Evolutionary conservation across 2,329 filamentous ascomycete genomes (phyloP).

Genomic region (Pyrenophora seminiperda): DNA sequence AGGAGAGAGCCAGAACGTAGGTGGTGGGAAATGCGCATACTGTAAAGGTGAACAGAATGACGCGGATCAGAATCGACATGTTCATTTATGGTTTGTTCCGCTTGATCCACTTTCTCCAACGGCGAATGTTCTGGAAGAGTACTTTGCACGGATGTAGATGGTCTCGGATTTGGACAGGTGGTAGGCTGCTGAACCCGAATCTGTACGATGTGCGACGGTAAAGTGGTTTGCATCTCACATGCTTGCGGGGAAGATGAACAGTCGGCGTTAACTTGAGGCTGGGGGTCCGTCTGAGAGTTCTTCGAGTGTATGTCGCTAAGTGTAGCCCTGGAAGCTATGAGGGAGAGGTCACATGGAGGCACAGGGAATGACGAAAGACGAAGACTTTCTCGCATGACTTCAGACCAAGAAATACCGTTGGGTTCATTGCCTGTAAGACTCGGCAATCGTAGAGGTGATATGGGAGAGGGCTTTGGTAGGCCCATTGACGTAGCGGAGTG

Average conservation of each 20-base stretch:
- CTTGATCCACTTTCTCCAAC: not conserved
- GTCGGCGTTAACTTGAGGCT: not conserved
- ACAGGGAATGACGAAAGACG: constrained; percentile 36
- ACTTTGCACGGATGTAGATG: constrained; percentile 21
- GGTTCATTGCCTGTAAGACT: constrained; percentile 32
- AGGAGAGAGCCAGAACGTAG: constrained; percentile 50
- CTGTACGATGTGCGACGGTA: constrained; percentile 14
- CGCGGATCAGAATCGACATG: constrained; percentile 25
- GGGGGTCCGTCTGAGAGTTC: not conserved
- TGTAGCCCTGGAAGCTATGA: constrained; percentile 17
- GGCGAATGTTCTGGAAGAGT: constrained; percentile 15
- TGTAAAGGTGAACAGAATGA: constrained; percentile 49
- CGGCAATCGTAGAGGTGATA: constrained; percentile 37
- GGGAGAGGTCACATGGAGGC: constrained; percentile 20
- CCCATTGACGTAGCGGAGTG: constrained; percentile 39
- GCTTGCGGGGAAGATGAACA: not conserved
- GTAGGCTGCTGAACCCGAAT: constrained; percentile 31
- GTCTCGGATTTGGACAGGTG: constrained; percentile 17
- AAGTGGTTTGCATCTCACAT: not conserved
- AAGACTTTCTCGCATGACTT: constrained; percentile 37
- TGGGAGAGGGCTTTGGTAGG: constrained; percentile 26
- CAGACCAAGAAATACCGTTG: constrained; percentile 35
- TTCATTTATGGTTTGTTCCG: constrained; percentile 3
- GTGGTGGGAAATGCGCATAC: constrained; percentile 54
- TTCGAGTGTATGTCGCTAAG: not conserved